Percentiles rank a stretch among this genome's conserved stretches.
Conservation (phyloP, 345 rosid species). For the Boechera stricta region DNA sequence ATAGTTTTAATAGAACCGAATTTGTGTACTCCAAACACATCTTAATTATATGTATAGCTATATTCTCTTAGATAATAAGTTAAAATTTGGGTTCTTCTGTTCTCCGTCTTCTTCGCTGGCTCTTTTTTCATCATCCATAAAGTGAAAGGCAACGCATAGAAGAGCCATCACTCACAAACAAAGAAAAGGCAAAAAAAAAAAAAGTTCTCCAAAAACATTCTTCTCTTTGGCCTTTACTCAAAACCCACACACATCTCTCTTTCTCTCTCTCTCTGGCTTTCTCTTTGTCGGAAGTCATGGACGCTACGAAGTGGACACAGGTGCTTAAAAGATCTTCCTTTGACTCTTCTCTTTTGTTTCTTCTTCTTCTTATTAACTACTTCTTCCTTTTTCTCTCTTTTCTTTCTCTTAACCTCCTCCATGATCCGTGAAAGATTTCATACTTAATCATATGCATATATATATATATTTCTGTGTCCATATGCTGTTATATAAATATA, state of each 20-base stretch:
- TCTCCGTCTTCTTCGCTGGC: slow-evolving; percentile 50
- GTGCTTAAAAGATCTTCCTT: slow-evolving; percentile 42
- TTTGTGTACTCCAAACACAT: neutral
- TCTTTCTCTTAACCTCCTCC: slow-evolving; percentile 15
- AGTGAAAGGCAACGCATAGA: slow-evolving; percentile 49
- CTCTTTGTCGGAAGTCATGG: slow-evolving; percentile 50
- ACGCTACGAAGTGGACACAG: slow-evolving; percentile 54
- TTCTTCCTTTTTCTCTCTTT: slow-evolving; percentile 13
- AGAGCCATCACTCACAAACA: slow-evolving; percentile 44
- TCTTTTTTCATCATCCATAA: slow-evolving; percentile 42
- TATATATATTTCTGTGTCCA: neutral
- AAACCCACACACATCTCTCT: slow-evolving; percentile 38
- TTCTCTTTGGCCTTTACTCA: slow-evolving; percentile 41
- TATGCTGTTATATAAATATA: neutral
- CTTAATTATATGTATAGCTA: neutral
- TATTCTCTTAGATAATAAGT: slow-evolving; percentile 35
- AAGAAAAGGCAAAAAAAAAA: slow-evolving; percentile 38
- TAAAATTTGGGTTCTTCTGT: slow-evolving; percentile 34
- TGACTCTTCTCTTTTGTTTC: slow-evolving; percentile 39
- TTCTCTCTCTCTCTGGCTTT: slow-evolving; percentile 47
- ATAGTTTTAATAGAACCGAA: neutral
- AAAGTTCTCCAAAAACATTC: slow-evolving; percentile 42
- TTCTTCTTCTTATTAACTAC: slow-evolving; percentile 22
- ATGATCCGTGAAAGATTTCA: slow-evolving; percentile 12
- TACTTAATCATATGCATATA: slow-evolving; percentile 12